These are phyloP conservation scores for Chaetothyriales sp. DNA, from an alignment of 2,329 filamentous ascomycete genomes.

Conservation along the genomic window DNA sequence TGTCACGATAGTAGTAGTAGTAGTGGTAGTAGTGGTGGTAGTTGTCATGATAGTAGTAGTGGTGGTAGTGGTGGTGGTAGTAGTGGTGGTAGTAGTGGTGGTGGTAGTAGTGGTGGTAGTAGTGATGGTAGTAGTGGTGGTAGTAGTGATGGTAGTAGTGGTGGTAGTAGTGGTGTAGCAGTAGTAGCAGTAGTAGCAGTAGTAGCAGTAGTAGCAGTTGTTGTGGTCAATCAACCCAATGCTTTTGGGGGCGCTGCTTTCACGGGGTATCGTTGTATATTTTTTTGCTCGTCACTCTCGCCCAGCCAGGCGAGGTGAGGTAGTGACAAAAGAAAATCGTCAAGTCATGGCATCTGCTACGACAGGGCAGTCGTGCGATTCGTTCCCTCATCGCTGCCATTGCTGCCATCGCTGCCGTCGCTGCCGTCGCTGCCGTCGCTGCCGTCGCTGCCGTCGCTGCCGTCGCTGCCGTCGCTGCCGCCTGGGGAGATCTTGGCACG, in stretches of 20 bases:
- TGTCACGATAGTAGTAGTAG: neutral
- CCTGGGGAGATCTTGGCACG: slow-evolving; percentile 28
- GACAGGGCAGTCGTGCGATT: neutral
- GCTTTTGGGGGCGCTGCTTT: slow-evolving; percentile 3
- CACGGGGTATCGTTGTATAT: slow-evolving; percentile 8
- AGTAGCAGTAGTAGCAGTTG: neutral
- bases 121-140: neutral
- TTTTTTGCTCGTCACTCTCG: neutral
- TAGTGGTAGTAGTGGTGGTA: neutral
- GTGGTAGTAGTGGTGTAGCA: neutral
- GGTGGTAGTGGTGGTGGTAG: neutral
- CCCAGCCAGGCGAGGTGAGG: neutral
- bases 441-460: neutral
- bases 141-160: neutral
- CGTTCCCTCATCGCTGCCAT: neutral
- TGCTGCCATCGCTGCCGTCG: slow-evolving; percentile 18
- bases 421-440: neutral
- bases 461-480: slow-evolving; percentile 18
- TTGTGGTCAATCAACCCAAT: slow-evolving; percentile 1
- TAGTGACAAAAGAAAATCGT: slow-evolving; percentile 17
- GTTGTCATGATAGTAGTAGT: neutral
- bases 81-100: neutral
- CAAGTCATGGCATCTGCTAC: slow-evolving; percentile 4
- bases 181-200: neutral
- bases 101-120: neutral